These are phyloP conservation scores for Cenchrus fungigraminus DNA, from an alignment of 176 grass and related monocot genomes.

Conservation along the genomic window DNA sequence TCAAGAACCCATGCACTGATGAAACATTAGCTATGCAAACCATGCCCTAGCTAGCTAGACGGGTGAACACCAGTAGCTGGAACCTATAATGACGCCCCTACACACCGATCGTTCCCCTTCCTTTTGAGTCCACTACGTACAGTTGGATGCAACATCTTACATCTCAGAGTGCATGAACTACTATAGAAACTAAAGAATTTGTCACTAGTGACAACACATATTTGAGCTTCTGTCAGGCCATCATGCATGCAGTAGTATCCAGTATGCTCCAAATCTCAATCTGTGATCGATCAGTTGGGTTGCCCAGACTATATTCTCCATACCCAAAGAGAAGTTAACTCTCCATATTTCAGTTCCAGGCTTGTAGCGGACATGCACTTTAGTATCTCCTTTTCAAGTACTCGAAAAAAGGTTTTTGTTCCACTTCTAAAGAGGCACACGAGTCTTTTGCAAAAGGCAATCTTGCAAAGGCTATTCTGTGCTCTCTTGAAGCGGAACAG, in stretches of 20 bases:
- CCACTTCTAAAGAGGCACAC: not conserved
- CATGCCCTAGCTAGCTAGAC: constrained; percentile 24
- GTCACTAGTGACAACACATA: not conserved
- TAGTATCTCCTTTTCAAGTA: constrained; percentile 29
- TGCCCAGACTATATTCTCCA: not conserved
- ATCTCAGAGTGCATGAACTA: constrained; percentile 11
- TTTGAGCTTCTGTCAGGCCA: not conserved
- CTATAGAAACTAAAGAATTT: not conserved
- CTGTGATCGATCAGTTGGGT: not conserved
- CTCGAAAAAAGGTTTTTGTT: constrained; percentile 18
- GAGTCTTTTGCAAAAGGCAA: constrained; percentile 24
- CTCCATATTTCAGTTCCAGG: constrained; percentile 6
- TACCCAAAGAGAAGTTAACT: not conserved
- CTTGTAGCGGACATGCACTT: constrained; percentile 30
- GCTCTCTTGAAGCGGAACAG: constrained; percentile 1
- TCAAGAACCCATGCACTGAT: not conserved
- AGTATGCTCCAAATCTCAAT: constrained; percentile 18
- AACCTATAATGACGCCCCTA: not conserved
- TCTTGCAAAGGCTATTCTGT: not conserved
- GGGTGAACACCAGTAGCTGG: not conserved
- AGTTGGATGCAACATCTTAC: constrained; percentile 15
- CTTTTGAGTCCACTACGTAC: not conserved
- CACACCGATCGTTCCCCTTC: not conserved
- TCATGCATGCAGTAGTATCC: not conserved
- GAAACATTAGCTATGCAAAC: constrained; percentile 21